Evolutionary conservation across 306 rosid species (phyloP), one percentile per base, ranked within the genome.

Genomic region (Fragaria vesca): DNA sequence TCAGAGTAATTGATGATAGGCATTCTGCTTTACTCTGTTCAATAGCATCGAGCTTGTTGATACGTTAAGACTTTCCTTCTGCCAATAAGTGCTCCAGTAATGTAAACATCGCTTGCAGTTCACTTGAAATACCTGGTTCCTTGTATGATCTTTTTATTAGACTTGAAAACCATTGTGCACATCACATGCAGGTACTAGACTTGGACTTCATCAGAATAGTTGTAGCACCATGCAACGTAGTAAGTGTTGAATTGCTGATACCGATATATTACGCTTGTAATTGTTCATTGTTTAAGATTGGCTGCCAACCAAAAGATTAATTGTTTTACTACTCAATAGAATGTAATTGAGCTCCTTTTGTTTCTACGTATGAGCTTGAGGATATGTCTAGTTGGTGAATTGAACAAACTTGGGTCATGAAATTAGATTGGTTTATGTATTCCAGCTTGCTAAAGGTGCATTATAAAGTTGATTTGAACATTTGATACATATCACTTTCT

Each of bases 111-210:
- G 12, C 51, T 10, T 28, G 43, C 24, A 45, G 69, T 36, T 28
- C 42, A 13, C 30, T 48, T 42, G 15, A 52, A 48, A 54, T 76
- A 8, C 43, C 69, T 24, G 26, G 26, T 24, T 24, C 26, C 26
- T 77, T 77, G 36, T 74, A 1, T 73, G 76, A 47, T 45, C 58
- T 71, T 17, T 65, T 15, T 12, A 7, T 74, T 51, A 62, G 65
- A 69, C 24, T 54, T 74, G 10, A 20, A 20, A 42, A 40, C 67
- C 5, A 69, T 69, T 26, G 12, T 77, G 21, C 38, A 21, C 52
- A 61, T 76, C 46, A 48, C 67, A 45, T 81, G 85, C 85, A 77
- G 82, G 67, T 73, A 47, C 26, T 34, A 28, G 36, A 11, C 47
- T 54, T 21, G 70, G 76, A 74, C 58, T 20, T 74, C 79, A 79